Evolutionary conservation across 2,329 filamentous ascomycete genomes (phyloP), one percentile per base, ranked within the genome.

Genomic region (Ustilaginoidea virens): DNA sequence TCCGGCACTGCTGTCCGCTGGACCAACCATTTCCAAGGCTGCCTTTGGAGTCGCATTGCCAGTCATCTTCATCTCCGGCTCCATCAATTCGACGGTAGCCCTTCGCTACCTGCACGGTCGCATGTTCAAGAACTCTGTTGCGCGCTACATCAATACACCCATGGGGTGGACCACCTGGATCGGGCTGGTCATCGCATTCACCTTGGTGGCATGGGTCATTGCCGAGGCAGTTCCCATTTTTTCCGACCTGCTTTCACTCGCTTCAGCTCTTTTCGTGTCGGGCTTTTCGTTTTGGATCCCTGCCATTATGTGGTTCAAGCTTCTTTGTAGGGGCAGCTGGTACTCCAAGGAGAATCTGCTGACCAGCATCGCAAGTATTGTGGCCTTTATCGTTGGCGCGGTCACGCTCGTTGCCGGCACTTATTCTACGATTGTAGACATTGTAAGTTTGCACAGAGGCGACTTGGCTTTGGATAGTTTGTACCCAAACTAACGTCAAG

Each of bases 201-300:
- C 75, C 58, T 28, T 74, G 9, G 27, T 75, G 11, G 70, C 71
- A 2, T 82, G 72, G 66, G 47, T 81, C 37, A 70, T 83, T 36
- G 75, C 77, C 6, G 68, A 76, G 40, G 67, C 73, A 1, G 74
- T 82, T 26, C 78, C 78, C 3, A 71, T 74, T 44, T 83, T 82
- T 54, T 69, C 67, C 34, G 60, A 74, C 24, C 53, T 82, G 23
- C 53, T 82, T 11, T 53, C 58, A 25, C 57, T 64, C 39, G 53
- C 44, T 32, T 61, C 59, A 5, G 49, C 58, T 5, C 52, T 64
- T 12, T 63, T 64, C 40, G 48, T 63, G 33, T 61, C 57, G 4
- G 39, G 39, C 12, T 41, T 41, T 24, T 38, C 37, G 3, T 41
- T 36, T 15, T 41, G 34, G 33, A 34, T 39, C 11, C 39, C 39